A percentile compares a stretch with the other conserved stretches of the same genome.
These are phyloP conservation scores for Cladosporium sp. DNA, from an alignment of 2,329 filamentous ascomycete species.

Conservation along the genomic window DNA sequence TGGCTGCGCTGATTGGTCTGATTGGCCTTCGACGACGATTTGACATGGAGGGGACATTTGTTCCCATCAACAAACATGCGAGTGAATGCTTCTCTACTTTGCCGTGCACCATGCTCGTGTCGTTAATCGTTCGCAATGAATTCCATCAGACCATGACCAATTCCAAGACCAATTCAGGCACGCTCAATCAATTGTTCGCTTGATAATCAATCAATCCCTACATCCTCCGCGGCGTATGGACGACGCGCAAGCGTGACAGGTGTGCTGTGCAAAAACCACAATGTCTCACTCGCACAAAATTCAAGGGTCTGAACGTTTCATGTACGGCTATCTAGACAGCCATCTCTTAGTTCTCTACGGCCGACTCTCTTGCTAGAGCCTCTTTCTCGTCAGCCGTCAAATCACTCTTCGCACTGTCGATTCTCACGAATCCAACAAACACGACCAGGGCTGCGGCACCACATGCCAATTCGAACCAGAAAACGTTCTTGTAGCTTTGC, in stretches of 20 bases:
- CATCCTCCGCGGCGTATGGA: background rate
- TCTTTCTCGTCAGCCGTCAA: constrained; percentile 55
- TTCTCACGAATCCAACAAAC: constrained; percentile 50
- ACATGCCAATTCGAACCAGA: constrained; percentile 62
- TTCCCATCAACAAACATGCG: background rate
- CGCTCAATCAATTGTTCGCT: background rate
- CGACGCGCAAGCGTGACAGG: background rate
- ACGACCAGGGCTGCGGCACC: constrained; percentile 51
- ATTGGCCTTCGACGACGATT: background rate
- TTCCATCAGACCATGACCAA: too few species aligned
- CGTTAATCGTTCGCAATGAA: too few species aligned
- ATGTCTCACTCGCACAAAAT: too few species aligned
- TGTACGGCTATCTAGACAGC: background rate
- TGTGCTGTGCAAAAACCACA: too few species aligned
- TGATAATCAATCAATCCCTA: background rate
- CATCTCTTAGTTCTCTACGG: background rate
- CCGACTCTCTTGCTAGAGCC: constrained; percentile 6
- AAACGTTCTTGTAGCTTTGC: constrained; percentile 60
- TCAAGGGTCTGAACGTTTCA: too few species aligned
- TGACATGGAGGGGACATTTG: background rate
- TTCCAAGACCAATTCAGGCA: too few species aligned
- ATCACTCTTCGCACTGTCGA: constrained; percentile 54
- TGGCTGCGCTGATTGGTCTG: background rate
- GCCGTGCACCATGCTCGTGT: background rate
- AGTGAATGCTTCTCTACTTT: background rate